Base-by-base conservation (phyloP, 495 filamentous ascomycete species). In the Aspergillus carlsbadensis region DNA sequence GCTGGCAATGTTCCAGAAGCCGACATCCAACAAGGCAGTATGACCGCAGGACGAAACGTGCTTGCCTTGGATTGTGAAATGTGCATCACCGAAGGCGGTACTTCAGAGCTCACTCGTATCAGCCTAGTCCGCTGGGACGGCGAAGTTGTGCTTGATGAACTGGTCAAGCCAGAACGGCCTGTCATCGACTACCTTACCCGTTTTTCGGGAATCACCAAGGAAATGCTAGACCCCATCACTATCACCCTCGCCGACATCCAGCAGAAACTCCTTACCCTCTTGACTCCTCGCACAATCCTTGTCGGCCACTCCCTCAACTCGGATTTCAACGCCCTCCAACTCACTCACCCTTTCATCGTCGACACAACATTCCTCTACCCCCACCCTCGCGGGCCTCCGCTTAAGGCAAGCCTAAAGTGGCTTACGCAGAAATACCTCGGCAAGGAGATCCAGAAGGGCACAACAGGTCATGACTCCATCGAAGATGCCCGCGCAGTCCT, bases 31-130 rank as follows among this genome's bases (percentile, higher is more conserved):
- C 70, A 84, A 58, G 94, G 90, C 14, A 90, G 89, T 65, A 75
- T 96, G 51, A 94, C 92, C 2, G 90, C 83, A 11, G 95, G 92
- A 17, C 83, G 89, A 37, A 83, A 87, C n/a, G 74, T 98, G 6
- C 70, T 94, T 20, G 86, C 90, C 10, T 78, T 98, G 47, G 94
- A 98, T 62, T 98, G 94, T 67, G 94, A 98, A 67, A 98, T 98
- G 94, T 96, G 91, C 64, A 81, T 86, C 65, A 93, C 92, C 0
- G 87, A 87, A 57, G 83, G 81, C 17, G 82, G 81, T 8, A 81
- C 87, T 45, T 87, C 83, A 21, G 92, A 91, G 43, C 82, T 98
- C 43, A 93, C 94, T 0, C 84, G 94, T 26, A 87, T 98, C 68
- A 95, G 90, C 67, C 59, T 98, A 22, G 74, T 98, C 7, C 72